Conservation (phyloP, 1,284 basidiomycete species). For the Pyrrhoderma noxium region DNA sequence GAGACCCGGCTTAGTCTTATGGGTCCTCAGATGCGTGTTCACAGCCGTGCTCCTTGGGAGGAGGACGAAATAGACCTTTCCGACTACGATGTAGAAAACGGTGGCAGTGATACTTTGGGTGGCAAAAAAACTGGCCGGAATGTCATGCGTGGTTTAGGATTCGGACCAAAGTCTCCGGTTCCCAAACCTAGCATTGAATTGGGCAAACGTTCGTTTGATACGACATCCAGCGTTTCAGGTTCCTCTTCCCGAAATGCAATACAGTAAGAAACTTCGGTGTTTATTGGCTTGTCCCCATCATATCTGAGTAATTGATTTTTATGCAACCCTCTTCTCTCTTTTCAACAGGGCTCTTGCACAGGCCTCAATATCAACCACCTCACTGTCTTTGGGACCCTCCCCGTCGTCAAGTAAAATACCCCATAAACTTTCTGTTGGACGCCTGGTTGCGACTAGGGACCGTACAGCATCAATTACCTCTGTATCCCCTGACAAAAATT, state of each 20-base stretch:
- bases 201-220: slow-evolving; percentile 54
- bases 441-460: slow-evolving; percentile 27
- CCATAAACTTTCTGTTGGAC: slow-evolving; percentile 29
- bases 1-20: slow-evolving; percentile 55
- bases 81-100: slow-evolving; percentile 41
- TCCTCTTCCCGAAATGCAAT: slow-evolving; percentile 41
- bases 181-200: slow-evolving; percentile 54
- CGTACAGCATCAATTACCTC: slow-evolving; percentile 19
- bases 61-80: slow-evolving; percentile 40
- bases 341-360: slow-evolving; percentile 41
- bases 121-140: slow-evolving; percentile 22
- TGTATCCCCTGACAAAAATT: slow-evolving; percentile 17
- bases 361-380: slow-evolving; percentile 52
- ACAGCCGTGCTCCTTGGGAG: slow-evolving; percentile 76
- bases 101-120: slow-evolving; percentile 25
- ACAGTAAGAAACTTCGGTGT: slow-evolving; percentile 42
- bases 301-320: slow-evolving; percentile 3
- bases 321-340: slow-evolving; percentile 1
- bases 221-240: slow-evolving; percentile 40
- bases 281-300: slow-evolving; percentile 4
- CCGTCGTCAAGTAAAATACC: slow-evolving; percentile 30
- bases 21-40: slow-evolving; percentile 73
- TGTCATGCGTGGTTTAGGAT: slow-evolving; percentile 17
- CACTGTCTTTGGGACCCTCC: slow-evolving; percentile 32
- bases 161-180: slow-evolving; percentile 15